Base-by-base conservation (phyloP, 2,329 filamentous ascomycete genomes). In the Chalara sp. region DNA sequence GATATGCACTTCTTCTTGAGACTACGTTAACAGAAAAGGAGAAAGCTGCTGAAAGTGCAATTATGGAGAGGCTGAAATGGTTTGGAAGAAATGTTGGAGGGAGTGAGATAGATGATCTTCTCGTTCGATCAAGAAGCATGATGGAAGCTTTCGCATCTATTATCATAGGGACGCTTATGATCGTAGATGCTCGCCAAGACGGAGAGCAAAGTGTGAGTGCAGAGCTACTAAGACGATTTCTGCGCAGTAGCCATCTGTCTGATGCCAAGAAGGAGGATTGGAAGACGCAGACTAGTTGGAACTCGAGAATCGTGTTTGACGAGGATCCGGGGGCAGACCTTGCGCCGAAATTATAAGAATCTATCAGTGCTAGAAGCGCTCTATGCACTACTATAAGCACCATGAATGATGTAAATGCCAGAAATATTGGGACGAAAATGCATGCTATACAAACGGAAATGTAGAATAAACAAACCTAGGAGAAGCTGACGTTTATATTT, bases 131-230 rank as follows among this genome's bases (percentile, higher is more conserved):
- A 7, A 60, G 46, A 56, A 59, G 28, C 52, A 44, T 65, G 35
- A 57, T 68, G 54, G 59, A 60, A 40, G 57, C 57, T 8, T 57
- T 70, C 32, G 64, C 62, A 8, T 60, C 57, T 48, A 57, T 69
- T 40, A 56, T 69, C 31, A 63, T 62, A 32, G 65, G 62, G 6
- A 56, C 59, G 4, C 53, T 68, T 46, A 52, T 69, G 28, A 53
- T 65, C 35, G 50, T 65, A 28, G 67, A 69, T 56, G 65, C 66
- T 5, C 55, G 61, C 11, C 56, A 61, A 41, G 67, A 69, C 54
- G 56, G 58, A 7, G 61, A 69, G 53, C 21, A 21, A 21, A 56
- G 10, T 13, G 39, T 43, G 10, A 47, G 33, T 39, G 32, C 33
- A 6, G 45, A 37, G 21, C 13, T 37, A 10, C 28, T 47, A n/a